phyloP scores from a whole-genome alignment of 2,329 filamentous ascomycete species.

The Alternaria consortialis region DNA sequence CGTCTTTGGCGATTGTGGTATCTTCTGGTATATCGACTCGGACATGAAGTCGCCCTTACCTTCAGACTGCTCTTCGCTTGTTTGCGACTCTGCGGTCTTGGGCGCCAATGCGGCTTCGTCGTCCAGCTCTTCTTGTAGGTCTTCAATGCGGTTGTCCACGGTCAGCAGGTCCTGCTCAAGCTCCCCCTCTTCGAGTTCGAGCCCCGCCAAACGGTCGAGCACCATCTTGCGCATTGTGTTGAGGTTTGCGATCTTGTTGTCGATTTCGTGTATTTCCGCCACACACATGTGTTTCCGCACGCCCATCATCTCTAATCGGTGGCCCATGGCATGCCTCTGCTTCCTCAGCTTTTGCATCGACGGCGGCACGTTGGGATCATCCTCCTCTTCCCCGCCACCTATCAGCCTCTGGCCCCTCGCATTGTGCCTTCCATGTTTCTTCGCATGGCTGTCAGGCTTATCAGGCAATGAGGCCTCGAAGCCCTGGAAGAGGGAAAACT shows the following conservation, averaged over 20 bases:
- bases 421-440: conserved; percentile 70
- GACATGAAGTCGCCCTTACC: conserved; percentile 81
- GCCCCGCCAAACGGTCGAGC: conserved; percentile 80
- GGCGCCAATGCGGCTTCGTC: conserved; percentile 58
- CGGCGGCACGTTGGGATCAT: conserved; percentile 66
- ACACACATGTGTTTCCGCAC: conserved; percentile 98
- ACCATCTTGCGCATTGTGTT: conserved; percentile 93
- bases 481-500: conserved; percentile 94
- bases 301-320: conserved; percentile 88
- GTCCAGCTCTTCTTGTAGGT: conserved; percentile 67
- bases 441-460: conserved; percentile 61
- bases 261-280: conserved; percentile 93
- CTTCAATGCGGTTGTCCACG: conserved; percentile 69
- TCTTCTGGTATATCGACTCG: conserved; percentile 94
- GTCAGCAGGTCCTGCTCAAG: conserved; percentile 82
- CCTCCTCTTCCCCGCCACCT: conserved; percentile 64
- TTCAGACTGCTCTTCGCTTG: conserved; percentile 65
- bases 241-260: conserved; percentile 94
- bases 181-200: conserved; percentile 90
- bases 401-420: conserved; percentile 81
- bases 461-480: conserved; percentile 92
- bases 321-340: conserved; percentile 80
- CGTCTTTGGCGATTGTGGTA: conserved; percentile 66
- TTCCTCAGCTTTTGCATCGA: conserved; percentile 78
- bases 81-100: conserved; percentile 50